phyloP scores from a whole-genome alignment of 495 filamentous ascomycete genomes.

The Neurospora tetrasperma region DNA sequence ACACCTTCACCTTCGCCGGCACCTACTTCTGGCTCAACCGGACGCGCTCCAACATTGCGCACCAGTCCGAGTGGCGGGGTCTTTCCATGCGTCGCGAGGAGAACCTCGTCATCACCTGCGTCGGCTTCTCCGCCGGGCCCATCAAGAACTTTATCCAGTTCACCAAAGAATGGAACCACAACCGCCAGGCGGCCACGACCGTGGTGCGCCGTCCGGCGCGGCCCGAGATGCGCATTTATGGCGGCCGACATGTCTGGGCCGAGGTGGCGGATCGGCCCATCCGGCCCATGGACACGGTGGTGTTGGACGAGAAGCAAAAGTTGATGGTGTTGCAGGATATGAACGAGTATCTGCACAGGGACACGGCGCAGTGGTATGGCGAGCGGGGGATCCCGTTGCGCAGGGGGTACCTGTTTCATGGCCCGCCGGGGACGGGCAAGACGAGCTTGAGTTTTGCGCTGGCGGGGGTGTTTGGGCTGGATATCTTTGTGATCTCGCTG shows the following conservation, averaged over 20 bases:
- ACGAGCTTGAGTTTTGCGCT: conserved; percentile 53
- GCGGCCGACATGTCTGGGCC: conserved; percentile 44
- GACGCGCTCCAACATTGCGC: conserved; percentile 8
- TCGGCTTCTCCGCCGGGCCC: conserved; percentile 39
- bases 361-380: conserved; percentile 65
- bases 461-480: conserved; percentile 58
- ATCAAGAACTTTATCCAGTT: conserved; percentile 52
- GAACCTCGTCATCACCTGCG: conserved; percentile 31
- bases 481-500: conserved; percentile 56
- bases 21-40: conserved; percentile 30
- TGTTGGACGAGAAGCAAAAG: conserved; percentile 69
- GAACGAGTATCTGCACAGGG: conserved; percentile 75
- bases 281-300: conserved; percentile 72
- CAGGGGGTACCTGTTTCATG: conserved; percentile 76
- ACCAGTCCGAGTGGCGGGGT: not conserved
- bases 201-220: conserved; percentile 6
- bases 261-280: conserved; percentile 59
- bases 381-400: conserved; percentile 84
- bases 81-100: conserved; percentile 11
- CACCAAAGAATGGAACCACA: conserved; percentile 42
- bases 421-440: conserved; percentile 60
- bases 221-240: conserved; percentile 19
- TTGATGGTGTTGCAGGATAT: conserved; percentile 64
- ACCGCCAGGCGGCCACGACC: conserved; percentile 36
- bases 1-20: conserved; percentile 32